Conservation (phyloP, 352 stramenopile species). For the Phytophthora rubi region DNA sequence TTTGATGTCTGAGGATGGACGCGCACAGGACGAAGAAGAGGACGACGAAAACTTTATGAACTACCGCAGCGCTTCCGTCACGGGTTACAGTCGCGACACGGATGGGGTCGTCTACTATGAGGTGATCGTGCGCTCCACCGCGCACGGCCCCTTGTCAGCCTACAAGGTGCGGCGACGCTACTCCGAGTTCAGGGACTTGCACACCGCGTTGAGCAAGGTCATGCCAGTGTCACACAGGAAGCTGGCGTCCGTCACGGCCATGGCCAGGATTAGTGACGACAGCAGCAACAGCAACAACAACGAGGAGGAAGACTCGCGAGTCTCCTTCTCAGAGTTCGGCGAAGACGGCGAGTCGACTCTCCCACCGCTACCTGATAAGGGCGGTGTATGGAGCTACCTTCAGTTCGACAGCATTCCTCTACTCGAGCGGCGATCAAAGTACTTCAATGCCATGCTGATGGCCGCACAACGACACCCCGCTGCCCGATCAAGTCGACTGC, state of each 20-base stretch:
- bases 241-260: constrained; percentile 35
- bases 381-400: constrained; percentile 78
- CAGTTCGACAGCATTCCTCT: constrained; percentile 69
- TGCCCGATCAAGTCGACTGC: constrained; percentile 56
- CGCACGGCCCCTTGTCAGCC: constrained; percentile 71
- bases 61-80: constrained; percentile 66
- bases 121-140: constrained; percentile 68
- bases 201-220: constrained; percentile 54
- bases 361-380: constrained; percentile 68
- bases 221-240: constrained; percentile 52
- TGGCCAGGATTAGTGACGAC: constrained; percentile 43
- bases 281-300: constrained; percentile 9
- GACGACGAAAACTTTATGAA: constrained; percentile 83
- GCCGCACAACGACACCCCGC: constrained; percentile 55
- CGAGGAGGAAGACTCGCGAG: constrained; percentile 23
- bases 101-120: constrained; percentile 85
- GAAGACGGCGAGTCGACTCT: constrained; percentile 32
- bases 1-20: background rate
- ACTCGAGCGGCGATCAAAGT: constrained; percentile 62
- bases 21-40: constrained; percentile 31
- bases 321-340: constrained; percentile 33
- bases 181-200: constrained; percentile 74
- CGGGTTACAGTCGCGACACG: constrained; percentile 74
- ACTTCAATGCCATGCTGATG: constrained; percentile 73
- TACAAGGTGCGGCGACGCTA: constrained; percentile 83